These are phyloP conservation scores for Articulospora tetracladia DNA, from an alignment of 495 filamentous ascomycete genomes.

Conservation along the genomic window DNA sequence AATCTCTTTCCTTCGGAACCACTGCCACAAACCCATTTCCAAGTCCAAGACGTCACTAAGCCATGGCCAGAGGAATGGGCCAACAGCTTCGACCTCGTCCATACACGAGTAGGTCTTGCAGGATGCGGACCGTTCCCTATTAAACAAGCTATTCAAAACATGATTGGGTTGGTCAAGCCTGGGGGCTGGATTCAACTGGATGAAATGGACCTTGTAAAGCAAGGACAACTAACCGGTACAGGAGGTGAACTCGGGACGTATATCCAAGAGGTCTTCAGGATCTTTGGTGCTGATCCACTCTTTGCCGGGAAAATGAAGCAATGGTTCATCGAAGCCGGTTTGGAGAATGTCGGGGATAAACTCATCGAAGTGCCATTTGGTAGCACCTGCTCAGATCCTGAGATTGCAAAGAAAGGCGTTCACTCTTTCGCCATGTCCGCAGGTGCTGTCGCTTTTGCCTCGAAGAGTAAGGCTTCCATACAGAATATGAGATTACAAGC, in stretches of 20 bases:
- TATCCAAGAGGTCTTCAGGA: neutral
- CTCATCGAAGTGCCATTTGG: neutral
- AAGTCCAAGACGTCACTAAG: constrained; percentile 6
- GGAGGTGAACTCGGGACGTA: neutral
- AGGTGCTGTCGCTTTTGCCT: neutral
- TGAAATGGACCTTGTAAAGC: neutral
- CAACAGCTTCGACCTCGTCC: neutral
- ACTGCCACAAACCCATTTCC: neutral
- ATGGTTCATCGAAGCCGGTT: neutral
- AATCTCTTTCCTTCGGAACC: neutral
- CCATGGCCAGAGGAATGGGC: constrained; percentile 2
- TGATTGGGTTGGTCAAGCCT: neutral
- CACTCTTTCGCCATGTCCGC: neutral
- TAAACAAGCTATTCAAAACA: neutral
- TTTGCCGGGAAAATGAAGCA: neutral
- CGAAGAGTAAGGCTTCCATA: neutral
- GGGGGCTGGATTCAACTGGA: neutral
- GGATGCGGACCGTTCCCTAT: neutral
- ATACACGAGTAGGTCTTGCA: neutral
- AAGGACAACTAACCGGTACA: neutral
- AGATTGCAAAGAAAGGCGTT: neutral
- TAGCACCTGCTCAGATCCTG: neutral
- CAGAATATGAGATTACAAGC: neutral
- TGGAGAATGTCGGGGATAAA: neutral
- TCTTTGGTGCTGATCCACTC: neutral